These are phyloP conservation scores for Fusarium paranaense DNA, from an alignment of 2,329 filamentous ascomycete species.

Conservation along the genomic window DNA sequence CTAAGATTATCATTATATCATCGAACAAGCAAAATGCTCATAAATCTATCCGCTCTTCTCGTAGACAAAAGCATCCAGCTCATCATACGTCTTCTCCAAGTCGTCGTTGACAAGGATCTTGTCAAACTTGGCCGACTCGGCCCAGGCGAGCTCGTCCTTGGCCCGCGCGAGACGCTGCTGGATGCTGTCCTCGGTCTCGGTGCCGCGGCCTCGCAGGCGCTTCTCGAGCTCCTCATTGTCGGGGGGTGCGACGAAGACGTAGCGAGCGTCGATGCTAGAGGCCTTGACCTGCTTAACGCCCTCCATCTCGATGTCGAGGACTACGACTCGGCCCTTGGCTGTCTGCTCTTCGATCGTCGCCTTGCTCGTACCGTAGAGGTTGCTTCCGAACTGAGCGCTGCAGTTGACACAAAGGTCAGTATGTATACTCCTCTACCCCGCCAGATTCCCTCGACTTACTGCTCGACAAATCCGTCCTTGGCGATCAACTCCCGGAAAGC, in stretches of 20 bases:
- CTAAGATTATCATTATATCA: neutral
- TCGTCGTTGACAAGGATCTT: constrained; percentile 55
- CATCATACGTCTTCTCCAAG: constrained; percentile 62
- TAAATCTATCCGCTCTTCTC: constrained; percentile 27
- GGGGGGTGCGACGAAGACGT: constrained; percentile 87
- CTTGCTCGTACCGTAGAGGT: constrained; percentile 88
- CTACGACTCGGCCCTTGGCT: constrained; percentile 77
- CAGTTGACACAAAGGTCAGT: constrained; percentile 2
- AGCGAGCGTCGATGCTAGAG: constrained; percentile 79
- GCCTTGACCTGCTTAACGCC: constrained; percentile 94
- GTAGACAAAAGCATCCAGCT: constrained; percentile 64
- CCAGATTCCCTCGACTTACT: constrained; percentile 46
- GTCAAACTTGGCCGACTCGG: constrained; percentile 69
- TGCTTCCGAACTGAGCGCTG: constrained; percentile 83
- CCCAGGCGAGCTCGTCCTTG: constrained; percentile 78
- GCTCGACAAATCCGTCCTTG: constrained; percentile 82
- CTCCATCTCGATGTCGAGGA: constrained; percentile 97
- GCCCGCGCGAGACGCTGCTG: constrained; percentile 78
- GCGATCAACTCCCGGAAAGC: constrained; percentile 75
- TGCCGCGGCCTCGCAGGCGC: constrained; percentile 79
- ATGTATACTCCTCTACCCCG: neutral
- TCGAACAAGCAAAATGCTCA: neutral
- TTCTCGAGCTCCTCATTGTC: constrained; percentile 79
- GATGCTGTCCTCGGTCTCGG: constrained; percentile 80
- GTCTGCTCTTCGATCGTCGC: constrained; percentile 81